phyloP scores from a whole-genome alignment of 495 filamentous ascomycete species.

The Neurospora cerealis region DNA sequence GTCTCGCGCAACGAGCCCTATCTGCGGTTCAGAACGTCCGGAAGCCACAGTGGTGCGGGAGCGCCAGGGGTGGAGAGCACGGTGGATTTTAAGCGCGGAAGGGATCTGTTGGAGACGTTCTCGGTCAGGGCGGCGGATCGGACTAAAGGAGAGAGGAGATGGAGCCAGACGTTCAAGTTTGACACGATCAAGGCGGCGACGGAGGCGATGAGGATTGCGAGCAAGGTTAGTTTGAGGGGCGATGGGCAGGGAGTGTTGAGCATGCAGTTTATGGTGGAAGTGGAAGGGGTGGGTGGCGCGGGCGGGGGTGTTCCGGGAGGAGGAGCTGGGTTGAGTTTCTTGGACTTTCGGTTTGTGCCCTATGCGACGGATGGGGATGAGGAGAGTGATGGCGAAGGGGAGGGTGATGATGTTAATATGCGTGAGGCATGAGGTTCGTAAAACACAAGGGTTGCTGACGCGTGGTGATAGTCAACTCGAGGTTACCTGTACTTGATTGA shows the following conservation, averaged over 20 bases:
- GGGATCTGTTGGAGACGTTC: constrained; percentile 70
- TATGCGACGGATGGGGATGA: constrained; percentile 34
- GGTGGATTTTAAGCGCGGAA: constrained; percentile 73
- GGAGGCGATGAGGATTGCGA: constrained; percentile 82
- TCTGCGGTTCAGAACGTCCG: constrained; percentile 55
- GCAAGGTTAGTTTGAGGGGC: constrained; percentile 81
- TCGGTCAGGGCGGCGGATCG: constrained; percentile 32
- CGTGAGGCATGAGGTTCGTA: not conserved
- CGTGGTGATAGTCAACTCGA: not conserved
- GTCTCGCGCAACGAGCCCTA: constrained; percentile 57
- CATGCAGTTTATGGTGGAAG: constrained; percentile 92
- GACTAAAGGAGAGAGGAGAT: constrained; percentile 10
- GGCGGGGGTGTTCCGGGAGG: not conserved
- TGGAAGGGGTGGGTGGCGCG: constrained; percentile 35
- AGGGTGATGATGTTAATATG: constrained; percentile 12
- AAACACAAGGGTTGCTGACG: not conserved
- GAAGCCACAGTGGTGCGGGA: constrained; percentile 33
- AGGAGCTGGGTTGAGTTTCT: constrained; percentile 21
- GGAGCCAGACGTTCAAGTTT: constrained; percentile 67
- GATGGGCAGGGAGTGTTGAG: constrained; percentile 85
- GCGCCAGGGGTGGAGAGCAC: constrained; percentile 52
- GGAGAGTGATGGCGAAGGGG: constrained; percentile 14
- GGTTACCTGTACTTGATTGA: not conserved
- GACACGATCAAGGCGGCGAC: constrained; percentile 69
- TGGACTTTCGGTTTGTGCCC: constrained; percentile 43